These are phyloP conservation scores for Colletotrichum sp. DNA, from an alignment of 2,329 filamentous ascomycete genomes.

Conservation along the genomic window DNA sequence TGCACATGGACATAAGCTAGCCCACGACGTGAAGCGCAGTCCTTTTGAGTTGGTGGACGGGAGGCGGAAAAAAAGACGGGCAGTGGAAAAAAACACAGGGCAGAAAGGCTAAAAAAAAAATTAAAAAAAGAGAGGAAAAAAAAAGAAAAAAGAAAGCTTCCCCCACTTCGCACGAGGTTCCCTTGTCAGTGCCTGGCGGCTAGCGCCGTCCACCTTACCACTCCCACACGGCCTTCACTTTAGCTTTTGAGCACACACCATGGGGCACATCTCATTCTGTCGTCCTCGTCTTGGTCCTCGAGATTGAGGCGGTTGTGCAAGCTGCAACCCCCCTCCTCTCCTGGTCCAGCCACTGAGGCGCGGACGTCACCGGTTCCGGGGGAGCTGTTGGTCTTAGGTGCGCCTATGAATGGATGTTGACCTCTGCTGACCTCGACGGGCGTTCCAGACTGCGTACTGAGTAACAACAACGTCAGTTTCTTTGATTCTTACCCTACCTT, in stretches of 20 bases:
- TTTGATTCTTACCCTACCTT: background rate
- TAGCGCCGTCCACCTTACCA: background rate
- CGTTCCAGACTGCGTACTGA: background rate
- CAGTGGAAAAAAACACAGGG: background rate
- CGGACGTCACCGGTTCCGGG: conserved; percentile 1
- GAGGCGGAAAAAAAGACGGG: background rate
- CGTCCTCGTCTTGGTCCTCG: background rate
- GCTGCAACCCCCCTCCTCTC: background rate
- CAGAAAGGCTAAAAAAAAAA: background rate
- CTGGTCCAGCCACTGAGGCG: conserved; percentile 1
- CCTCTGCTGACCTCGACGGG: background rate
- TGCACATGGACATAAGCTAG: background rate
- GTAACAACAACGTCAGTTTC: background rate
- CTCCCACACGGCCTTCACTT: background rate
- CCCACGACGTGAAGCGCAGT: background rate
- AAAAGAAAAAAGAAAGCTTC: background rate
- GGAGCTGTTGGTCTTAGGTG: background rate
- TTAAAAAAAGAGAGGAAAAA: background rate
- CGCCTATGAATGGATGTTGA: background rate
- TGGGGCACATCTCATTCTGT: background rate
- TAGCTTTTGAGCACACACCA: background rate
- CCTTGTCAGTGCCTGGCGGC: conserved; percentile 6
- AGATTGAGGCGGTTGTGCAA: background rate
- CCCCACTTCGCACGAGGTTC: conserved; percentile 18
- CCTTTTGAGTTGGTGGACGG: background rate